These are phyloP conservation scores for Monilinia laxa DNA, from an alignment of 2,329 filamentous ascomycete genomes.

Conservation along the genomic window DNA sequence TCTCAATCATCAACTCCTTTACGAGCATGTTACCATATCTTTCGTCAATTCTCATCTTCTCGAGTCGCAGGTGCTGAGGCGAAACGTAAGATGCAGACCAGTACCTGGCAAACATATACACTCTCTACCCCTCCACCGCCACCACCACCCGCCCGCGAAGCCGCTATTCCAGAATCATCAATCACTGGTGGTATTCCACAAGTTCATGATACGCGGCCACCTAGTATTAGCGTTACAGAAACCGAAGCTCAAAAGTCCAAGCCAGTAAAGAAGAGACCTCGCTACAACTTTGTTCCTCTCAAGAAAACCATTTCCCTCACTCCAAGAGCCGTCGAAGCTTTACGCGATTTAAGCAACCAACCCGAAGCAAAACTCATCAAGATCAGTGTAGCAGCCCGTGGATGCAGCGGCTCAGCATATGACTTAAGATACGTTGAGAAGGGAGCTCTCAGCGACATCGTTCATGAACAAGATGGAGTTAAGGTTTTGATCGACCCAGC, in stretches of 20 bases:
- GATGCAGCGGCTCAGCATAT: constrained; percentile 91
- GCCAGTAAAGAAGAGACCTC: constrained; percentile 55
- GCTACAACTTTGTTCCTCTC: constrained; percentile 66
- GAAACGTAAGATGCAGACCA: constrained; percentile 63
- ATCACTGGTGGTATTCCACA: constrained; percentile 51
- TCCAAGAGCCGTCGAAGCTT: constrained; percentile 73
- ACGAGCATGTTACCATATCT: constrained; percentile 43
- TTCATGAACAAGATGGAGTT: constrained; percentile 93
- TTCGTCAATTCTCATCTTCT: constrained; percentile 49
- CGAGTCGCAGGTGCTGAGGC: constrained; percentile 48
- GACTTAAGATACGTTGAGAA: constrained; percentile 94
- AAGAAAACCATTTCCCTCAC: constrained; percentile 92
- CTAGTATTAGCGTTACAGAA: constrained; percentile 55
- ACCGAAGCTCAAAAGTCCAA: constrained; percentile 66
- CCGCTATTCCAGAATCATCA: constrained; percentile 58
- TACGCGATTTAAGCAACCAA: constrained; percentile 74
- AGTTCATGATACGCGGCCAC: constrained; percentile 49
- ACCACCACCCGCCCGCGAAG: constrained; percentile 52
- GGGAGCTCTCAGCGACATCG: constrained; percentile 82
- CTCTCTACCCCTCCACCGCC: constrained; percentile 45
- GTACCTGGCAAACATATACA: constrained; percentile 61
- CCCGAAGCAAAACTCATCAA: constrained; percentile 91
- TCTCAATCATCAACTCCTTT: constrained; percentile 39
- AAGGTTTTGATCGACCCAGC: constrained; percentile 96
- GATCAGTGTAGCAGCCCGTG: constrained; percentile 89